These are phyloP conservation scores for Rutstroemia sp. DNA, from an alignment of 2,329 filamentous ascomycete species.

Conservation along the genomic window DNA sequence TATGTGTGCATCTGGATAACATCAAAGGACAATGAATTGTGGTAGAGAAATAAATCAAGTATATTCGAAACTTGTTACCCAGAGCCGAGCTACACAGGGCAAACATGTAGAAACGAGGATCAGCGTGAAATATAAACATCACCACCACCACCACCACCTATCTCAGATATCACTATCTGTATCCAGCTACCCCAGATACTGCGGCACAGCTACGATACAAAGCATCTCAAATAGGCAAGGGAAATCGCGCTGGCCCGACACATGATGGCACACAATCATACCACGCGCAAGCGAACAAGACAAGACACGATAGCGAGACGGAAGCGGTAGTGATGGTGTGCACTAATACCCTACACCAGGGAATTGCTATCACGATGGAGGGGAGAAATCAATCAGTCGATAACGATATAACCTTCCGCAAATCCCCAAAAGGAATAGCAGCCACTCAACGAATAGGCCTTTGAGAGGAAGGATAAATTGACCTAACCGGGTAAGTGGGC, in stretches of 20 bases:
- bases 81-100: neutral
- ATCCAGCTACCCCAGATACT: too few species aligned
- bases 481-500: neutral
- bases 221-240: conserved; percentile 8
- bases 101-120: neutral
- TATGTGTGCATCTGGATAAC: neutral
- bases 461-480: conserved; percentile 2
- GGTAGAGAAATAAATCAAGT: neutral
- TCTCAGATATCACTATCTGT: neutral
- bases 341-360: neutral
- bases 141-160: neutral
- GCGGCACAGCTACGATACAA: neutral
- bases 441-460: too few species aligned
- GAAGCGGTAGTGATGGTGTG: neutral
- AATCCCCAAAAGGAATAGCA: too few species aligned
- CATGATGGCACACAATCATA: neutral
- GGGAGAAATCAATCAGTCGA: too few species aligned
- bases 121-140: conserved; percentile 1
- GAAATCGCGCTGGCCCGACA: neutral
- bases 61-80: neutral
- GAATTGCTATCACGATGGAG: too few species aligned
- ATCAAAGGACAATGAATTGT: neutral
- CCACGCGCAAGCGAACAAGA: neutral
- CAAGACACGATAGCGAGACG: neutral
- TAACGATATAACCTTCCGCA: too few species aligned